These are phyloP conservation scores for Saccharomyces kudriavzevii DNA, from an alignment of 805 yeast genomes.

Conservation along the genomic window DNA sequence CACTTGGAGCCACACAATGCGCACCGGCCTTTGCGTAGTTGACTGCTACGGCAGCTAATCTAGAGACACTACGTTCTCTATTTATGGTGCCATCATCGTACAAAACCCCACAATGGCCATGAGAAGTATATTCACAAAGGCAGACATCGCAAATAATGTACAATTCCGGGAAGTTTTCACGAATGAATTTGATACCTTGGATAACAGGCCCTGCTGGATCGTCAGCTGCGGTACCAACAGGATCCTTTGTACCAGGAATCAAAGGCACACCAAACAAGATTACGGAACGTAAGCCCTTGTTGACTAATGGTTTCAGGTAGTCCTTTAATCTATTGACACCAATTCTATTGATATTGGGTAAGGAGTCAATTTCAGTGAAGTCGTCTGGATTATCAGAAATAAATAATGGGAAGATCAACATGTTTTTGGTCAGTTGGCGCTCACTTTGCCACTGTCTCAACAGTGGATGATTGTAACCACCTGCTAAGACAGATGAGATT, in stretches of 20 bases:
- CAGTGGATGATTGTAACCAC: slow-evolving; percentile 90
- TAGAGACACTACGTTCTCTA: slow-evolving; percentile 61
- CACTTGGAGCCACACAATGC: slow-evolving; percentile 91
- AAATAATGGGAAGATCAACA: slow-evolving; percentile 90
- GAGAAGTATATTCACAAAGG: slow-evolving; percentile 90
- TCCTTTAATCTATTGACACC: slow-evolving; percentile 75
- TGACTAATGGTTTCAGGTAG: slow-evolving; percentile 59
- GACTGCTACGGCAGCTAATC: slow-evolving; percentile 91
- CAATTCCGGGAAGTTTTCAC: slow-evolving; percentile 63
- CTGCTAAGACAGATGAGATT: slow-evolving; percentile 74
- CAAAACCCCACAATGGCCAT: slow-evolving; percentile 95
- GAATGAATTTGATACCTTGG: slow-evolving; percentile 58
- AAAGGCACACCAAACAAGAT: slow-evolving; percentile 88
- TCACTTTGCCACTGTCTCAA: slow-evolving; percentile 87
- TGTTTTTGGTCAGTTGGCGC: slow-evolving; percentile 71
- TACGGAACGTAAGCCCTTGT: slow-evolving; percentile 78
- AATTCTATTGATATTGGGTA: slow-evolving; percentile 82
- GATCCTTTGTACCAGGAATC: slow-evolving; percentile 68
- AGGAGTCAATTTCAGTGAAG: slow-evolving; percentile 59
- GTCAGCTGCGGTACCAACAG: slow-evolving; percentile 82
- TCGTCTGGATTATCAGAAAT: slow-evolving; percentile 76
- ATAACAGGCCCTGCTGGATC: slow-evolving; percentile 96
- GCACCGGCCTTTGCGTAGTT: slow-evolving; percentile 96
- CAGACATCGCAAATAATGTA: slow-evolving; percentile 93
- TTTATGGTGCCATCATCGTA: slow-evolving; percentile 81